Conservation (phyloP, 1,284 basidiomycete genomes). For the Sporisorium graminicola region DNA sequence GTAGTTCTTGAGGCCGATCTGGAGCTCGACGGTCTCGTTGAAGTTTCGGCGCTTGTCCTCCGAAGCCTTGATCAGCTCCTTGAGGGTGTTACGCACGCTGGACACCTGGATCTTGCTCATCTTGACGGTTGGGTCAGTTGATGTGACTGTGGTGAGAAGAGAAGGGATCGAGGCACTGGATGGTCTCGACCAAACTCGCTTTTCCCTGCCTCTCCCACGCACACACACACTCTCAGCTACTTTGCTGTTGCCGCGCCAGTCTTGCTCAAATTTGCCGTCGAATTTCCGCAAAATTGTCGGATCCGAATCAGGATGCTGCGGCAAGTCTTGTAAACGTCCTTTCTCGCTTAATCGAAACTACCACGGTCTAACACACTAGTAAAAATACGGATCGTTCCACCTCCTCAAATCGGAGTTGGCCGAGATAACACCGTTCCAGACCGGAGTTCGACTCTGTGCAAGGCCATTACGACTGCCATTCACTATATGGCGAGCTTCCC, state of each 20-base stretch:
- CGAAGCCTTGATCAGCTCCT: constrained; percentile 65
- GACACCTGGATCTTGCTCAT: constrained; percentile 67
- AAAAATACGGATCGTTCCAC: too few species aligned
- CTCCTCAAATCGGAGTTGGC: constrained; percentile 22
- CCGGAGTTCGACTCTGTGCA: too few species aligned
- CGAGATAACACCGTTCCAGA: background rate
- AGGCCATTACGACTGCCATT: too few species aligned
- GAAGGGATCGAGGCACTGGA: background rate
- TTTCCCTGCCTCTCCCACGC: background rate
- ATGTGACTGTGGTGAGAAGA: constrained; percentile 33
- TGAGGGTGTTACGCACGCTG: constrained; percentile 66
- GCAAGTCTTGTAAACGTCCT: too few species aligned
- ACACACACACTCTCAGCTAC: background rate
- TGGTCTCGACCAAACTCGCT: constrained; percentile 11
- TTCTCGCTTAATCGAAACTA: too few species aligned
- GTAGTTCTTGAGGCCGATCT: constrained; percentile 70
- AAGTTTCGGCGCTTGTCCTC: constrained; percentile 70
- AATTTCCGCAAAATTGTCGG: too few species aligned
- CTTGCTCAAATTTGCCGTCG: too few species aligned
- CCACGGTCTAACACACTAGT: too few species aligned
- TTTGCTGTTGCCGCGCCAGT: too few species aligned
- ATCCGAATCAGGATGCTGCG: too few species aligned
- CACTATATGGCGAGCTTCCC: too few species aligned
- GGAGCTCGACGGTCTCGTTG: constrained; percentile 69
- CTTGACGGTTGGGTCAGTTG: constrained; percentile 21